Percentiles rank a stretch among this genome's conserved stretches.
Conservation (phyloP, 352 stramenopile species). For the Thalassiosira hispida region DNA sequence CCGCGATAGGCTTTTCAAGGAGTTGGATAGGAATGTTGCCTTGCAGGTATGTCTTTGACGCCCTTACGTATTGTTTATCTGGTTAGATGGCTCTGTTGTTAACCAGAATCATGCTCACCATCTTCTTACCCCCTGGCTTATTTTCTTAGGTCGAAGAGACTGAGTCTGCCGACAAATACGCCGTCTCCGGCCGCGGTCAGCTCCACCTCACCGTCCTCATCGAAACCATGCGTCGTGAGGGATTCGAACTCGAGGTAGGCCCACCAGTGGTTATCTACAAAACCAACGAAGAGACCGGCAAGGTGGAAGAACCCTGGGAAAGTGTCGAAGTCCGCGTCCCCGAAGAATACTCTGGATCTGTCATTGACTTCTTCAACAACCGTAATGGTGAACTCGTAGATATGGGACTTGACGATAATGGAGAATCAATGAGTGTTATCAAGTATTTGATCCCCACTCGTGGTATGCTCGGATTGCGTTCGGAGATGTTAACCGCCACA, state of each 20-base stretch:
- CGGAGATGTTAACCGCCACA: conserved; percentile 95
- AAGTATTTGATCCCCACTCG: conserved; percentile 92
- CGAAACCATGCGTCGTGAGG: conserved; percentile 98
- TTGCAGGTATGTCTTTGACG: conserved; percentile 74
- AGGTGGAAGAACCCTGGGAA: conserved; percentile 83
- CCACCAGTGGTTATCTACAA: conserved; percentile 97
- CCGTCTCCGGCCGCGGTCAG: conserved; percentile 97
- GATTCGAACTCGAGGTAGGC: conserved; percentile 98
- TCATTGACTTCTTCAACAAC: conserved; percentile 95
- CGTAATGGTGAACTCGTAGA: conserved; percentile 93
- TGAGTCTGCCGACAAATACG: conserved; percentile 92
- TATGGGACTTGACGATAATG: conserved; percentile 88
- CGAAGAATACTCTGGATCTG: conserved; percentile 93
- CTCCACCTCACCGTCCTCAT: conserved; percentile 99
- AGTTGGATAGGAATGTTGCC: conserved; percentile 97
- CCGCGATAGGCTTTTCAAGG: conserved; percentile 95
- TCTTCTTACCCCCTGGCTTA: neutral
- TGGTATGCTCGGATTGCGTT: conserved; percentile 97
- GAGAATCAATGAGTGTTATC: conserved; percentile 92
- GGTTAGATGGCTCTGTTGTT: too few relatives aligned
- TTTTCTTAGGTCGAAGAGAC: conserved; percentile 89
- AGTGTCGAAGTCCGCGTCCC: conserved; percentile 90
- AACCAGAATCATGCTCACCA: neutral
- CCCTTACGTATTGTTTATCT: too few relatives aligned
- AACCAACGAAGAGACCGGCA: conserved; percentile 83